Percentiles rank a stretch among this genome's conserved stretches.
phyloP scores from a whole-genome alignment of 2,329 filamentous ascomycete species.

The Hirsutella minnesotensis region DNA sequence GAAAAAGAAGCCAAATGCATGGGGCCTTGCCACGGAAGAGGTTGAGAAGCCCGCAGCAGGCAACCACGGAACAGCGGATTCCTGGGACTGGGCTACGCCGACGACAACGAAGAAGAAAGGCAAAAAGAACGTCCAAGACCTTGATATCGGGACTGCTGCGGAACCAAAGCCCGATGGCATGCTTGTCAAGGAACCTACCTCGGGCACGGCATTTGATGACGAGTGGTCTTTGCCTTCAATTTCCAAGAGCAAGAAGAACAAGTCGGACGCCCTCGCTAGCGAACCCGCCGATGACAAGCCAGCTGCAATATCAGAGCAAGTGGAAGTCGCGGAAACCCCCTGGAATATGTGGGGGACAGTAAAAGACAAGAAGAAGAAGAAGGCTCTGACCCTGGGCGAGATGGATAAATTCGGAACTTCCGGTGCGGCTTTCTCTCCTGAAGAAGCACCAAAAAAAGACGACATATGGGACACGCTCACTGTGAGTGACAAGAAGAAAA shows the following conservation, averaged over 20 bases:
- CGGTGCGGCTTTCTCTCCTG: conserved; percentile 6
- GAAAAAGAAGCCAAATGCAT: not conserved
- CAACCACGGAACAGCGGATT: conserved; percentile 19
- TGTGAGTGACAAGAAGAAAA: conserved; percentile 18
- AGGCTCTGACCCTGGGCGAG: conserved; percentile 2
- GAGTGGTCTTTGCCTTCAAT: conserved; percentile 9
- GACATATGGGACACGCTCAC: conserved; percentile 17
- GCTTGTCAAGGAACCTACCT: not conserved
- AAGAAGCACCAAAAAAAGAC: conserved; percentile 16
- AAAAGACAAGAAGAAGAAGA: conserved; percentile 22
- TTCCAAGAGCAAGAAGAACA: conserved; percentile 25
- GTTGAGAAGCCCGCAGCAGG: conserved; percentile 6
- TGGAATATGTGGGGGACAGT: conserved; percentile 20
- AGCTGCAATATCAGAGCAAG: conserved; percentile 15
- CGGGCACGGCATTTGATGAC: conserved; percentile 7
- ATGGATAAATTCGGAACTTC: too few relatives aligned
- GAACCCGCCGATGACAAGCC: conserved; percentile 10
- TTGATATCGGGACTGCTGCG: conserved; percentile 13
- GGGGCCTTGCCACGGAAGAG: not conserved
- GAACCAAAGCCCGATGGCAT: not conserved
- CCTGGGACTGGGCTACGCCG: conserved; percentile 21
- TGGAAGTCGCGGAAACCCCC: conserved; percentile 15
- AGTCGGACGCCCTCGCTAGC: conserved; percentile 12
- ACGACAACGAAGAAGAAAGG: conserved; percentile 31
- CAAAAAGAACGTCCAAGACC: conserved; percentile 14